Base-by-base conservation (phyloP, 2,329 filamentous ascomycete species). In the Xylaria sp. region DNA sequence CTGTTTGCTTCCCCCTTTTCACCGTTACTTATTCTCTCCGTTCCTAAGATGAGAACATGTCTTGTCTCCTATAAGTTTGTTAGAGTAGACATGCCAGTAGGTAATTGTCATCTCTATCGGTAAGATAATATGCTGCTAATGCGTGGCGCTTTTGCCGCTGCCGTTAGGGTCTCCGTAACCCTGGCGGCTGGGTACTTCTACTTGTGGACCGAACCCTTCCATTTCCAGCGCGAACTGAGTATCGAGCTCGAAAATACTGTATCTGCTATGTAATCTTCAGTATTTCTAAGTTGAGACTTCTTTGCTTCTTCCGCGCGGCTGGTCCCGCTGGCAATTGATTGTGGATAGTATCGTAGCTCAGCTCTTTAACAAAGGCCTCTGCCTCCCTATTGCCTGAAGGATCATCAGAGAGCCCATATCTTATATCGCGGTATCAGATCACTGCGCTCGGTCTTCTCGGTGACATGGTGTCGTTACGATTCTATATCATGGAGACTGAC, bases 141-240 rank as follows among this genome's bases (percentile, higher is more conserved):
- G 46, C 36, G 54, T 67, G 64, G 64, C 64, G 54, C 59, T 63
- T 49, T 25, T 18, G 41, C 33, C 20, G 25, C 46, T 23, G 52
- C 23, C n/a, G 33, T 46, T 46, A 54, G 36, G 20, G 31, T 46
- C 23, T 55, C 20, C 28, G 23, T 52, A 55, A 13, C 20, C 39
- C 41, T 48, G 10, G 20, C 18, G 13, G 39, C 39, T 43, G 39
- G 41, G 12, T 56, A 66, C 57, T 39, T 28, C 23, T 43, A 43
- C 12, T 20, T 12, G 55, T 57, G 33, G 36, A 43, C 46, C 23
- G 25, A 58, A 28, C 55, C 36, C 7, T n/a, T 51, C 18, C 15
- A 48, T 28, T 46, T 46, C 46, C 39, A 31, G 13, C 7, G 23
- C 8, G 15, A 31, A 46, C 15, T 2, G 10, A 48, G 55, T 36